Evolutionary conservation across 2,329 filamentous ascomycete species (phyloP).

Genomic region (Microsporum canis): DNA sequence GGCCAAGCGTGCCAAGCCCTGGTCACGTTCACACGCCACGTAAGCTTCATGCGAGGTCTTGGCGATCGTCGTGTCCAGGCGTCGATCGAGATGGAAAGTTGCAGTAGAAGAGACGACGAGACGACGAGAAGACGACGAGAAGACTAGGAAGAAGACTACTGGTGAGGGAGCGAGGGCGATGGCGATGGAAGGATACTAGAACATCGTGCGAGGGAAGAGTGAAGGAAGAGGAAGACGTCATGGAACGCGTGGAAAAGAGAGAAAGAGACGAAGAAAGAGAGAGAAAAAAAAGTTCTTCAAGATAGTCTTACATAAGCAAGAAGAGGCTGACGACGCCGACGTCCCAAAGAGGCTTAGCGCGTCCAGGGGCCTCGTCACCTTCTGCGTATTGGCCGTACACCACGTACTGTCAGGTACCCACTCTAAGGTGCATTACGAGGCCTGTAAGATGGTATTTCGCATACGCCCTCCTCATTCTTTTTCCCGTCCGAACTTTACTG

Average conservation of each 20-base stretch:
- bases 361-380: constrained; percentile 12
- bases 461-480: not conserved
- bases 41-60: not conserved
- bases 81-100: not conserved
- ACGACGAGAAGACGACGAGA: not conserved
- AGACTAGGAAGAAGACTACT: no score
- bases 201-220: not conserved
- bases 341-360: constrained; percentile 4
- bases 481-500: not conserved
- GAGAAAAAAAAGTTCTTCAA: not conserved
- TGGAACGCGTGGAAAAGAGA: not conserved
- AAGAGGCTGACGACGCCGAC: constrained; percentile 14
- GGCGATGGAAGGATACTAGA: not conserved
- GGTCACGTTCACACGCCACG: not conserved
- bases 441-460: not conserved
- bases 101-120: not conserved
- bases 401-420: not conserved
- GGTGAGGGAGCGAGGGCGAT: not conserved
- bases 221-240: not conserved
- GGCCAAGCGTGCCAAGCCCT: not conserved
- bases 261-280: not conserved
- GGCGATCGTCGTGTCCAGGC: not conserved
- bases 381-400: constrained; percentile 5
- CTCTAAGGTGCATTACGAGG: not conserved
- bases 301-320: not conserved